Conservation (phyloP, 768 basidiomycete species). For the Amanita subjunquillea region DNA sequence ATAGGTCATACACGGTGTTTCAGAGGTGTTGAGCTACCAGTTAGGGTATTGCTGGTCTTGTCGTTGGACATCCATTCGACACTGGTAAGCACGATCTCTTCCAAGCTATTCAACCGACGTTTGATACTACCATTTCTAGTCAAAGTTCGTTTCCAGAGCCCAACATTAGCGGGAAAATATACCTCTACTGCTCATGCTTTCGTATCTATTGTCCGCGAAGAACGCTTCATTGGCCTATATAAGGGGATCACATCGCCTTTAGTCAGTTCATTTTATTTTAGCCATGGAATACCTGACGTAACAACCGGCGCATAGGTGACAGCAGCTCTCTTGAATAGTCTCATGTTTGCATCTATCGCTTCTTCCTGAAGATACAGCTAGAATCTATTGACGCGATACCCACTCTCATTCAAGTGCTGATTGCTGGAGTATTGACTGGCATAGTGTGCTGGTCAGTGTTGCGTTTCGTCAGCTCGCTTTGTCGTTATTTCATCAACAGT, state of each 20-base stretch:
- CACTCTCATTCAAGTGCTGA: conserved; percentile 56
- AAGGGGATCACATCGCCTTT: conserved; percentile 77
- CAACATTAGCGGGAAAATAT: conserved; percentile 45
- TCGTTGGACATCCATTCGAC: conserved; percentile 74
- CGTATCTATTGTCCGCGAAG: conserved; percentile 57
- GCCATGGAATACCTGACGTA: neutral
- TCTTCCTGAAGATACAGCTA: conserved; percentile 62
- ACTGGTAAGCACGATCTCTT: conserved; percentile 20
- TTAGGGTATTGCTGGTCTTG: conserved; percentile 53
- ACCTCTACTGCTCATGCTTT: conserved; percentile 55
- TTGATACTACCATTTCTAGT: conserved; percentile 27
- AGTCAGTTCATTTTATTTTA: conserved; percentile 28
- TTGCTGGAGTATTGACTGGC: conserved; percentile 78
- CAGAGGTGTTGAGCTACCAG: neutral
- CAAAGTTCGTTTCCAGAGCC: conserved; percentile 75
- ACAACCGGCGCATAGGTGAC: conserved; percentile 35
- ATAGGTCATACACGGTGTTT: neutral
- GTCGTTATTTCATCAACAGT: conserved; percentile 21
- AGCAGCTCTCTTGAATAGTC: conserved; percentile 71
- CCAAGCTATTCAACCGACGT: too few relatives aligned
- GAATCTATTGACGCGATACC: conserved; percentile 37
- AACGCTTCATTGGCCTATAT: conserved; percentile 56
- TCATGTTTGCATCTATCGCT: conserved; percentile 83
- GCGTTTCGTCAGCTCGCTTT: neutral
- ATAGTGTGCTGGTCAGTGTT: conserved; percentile 63